Evolutionary conservation across 2,329 filamentous ascomycete species (phyloP), one percentile per base, ranked within the genome.

Genomic region (Fusarium nelsonii): DNA sequence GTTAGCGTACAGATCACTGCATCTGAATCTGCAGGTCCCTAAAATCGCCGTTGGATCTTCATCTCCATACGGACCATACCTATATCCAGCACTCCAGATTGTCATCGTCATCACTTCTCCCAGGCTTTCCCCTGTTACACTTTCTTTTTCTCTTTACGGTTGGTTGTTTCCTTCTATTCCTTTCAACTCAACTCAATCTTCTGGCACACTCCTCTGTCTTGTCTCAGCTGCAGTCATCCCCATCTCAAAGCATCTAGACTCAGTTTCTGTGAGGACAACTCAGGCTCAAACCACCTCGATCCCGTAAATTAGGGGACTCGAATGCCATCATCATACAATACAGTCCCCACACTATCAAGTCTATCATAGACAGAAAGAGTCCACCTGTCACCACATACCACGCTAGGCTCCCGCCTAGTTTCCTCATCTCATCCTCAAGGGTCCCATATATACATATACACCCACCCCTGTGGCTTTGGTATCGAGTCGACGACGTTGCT

Each of bases 311-410:
- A 50, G 39, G 58, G 30, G 48, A 50, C 36, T 63, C 64, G 41
- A 11, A 70, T 67, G 32, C 57, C 51, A 69, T 63, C 67, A 64
- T 58, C 52, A 66, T 53, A 28, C 23, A 20, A 16, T 3, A n/a
- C 16, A 37, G 39, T 44, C 67, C 53, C 67, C 66, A 69, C 66
- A 69, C 57, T 48, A 58, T 59, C 46, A 39, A 51, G n/a, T 37
- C 34, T 45, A 36, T 36, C 46, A 52, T 7, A 34, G 30, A 30
- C 30, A 15, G 34, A 20, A 14, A 39, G 23, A 57, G 44, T 30
- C 44, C 30, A 58, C 51, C 49, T 8, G 30, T 30, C 30, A 30
- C 30, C 10, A 30, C 30, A 60, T 34, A 39, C 48, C 34, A 48
- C 53, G 40, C 65, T 68, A 68, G 59, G 39, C 45, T 66, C 56